Conservation (phyloP, 495 filamentous ascomycete genomes). For the Aspergillus sclerotioniger region DNA sequence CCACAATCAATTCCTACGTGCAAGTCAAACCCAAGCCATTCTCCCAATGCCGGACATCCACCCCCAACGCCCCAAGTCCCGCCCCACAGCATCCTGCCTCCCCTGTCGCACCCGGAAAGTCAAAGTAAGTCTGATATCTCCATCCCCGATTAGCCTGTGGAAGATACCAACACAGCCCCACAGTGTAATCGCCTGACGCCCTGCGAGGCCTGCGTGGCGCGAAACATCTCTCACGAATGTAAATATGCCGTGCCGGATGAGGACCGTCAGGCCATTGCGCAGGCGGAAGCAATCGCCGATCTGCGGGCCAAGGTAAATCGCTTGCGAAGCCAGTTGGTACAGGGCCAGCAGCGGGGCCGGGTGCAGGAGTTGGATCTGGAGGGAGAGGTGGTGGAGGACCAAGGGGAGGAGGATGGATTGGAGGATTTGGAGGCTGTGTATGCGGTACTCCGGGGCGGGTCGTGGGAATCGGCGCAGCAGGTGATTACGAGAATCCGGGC, state of each 20-base stretch:
- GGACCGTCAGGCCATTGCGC: conserved; percentile 22
- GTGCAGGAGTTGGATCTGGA: not conserved
- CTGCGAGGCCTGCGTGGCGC: conserved; percentile 21
- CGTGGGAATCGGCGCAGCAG: conserved; percentile 11
- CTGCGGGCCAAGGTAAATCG: conserved; percentile 8
- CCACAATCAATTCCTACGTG: too few relatives aligned
- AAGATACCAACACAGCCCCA: not conserved
- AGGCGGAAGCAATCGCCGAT: conserved; percentile 20
- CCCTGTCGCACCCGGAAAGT: conserved; percentile 21
- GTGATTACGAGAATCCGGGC: conserved; percentile 13
- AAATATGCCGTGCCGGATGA: conserved; percentile 18
- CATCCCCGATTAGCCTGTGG: not conserved
- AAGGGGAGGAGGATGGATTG: conserved; percentile 6
- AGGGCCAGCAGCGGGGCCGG: not conserved
- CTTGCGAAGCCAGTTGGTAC: conserved; percentile 3
- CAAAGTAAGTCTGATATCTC: conserved; percentile 13
- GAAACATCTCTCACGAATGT: conserved; percentile 14
- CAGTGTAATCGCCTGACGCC: conserved; percentile 23
- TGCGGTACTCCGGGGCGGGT: conserved; percentile 12
- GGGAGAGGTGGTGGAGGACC: not conserved
- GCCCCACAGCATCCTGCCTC: conserved; percentile 20
- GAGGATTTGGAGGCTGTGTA: conserved; percentile 19
- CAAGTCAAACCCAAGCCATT: too few relatives aligned
- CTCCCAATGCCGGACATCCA: conserved; percentile 1
- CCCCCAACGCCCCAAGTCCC: conserved; percentile 13